A percentile compares a stretch with the other conserved stretches of the same genome.
These are phyloP conservation scores for Rheum nobile DNA, from an alignment of 148 eudicot genomes.

Conservation along the genomic window DNA sequence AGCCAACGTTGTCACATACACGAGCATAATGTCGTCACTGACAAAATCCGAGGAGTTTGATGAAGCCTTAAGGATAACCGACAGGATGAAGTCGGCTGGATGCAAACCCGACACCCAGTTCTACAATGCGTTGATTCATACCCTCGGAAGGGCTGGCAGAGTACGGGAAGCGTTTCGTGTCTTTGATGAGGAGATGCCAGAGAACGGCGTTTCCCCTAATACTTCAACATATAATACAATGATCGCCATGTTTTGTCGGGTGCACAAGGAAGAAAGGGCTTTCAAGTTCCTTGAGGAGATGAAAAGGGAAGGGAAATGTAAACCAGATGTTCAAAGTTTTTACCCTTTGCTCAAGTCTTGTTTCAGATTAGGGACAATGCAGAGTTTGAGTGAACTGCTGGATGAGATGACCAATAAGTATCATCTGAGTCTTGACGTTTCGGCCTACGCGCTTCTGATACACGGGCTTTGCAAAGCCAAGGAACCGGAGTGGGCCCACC, in stretches of 20 bases:
- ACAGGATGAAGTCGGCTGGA: slow-evolving; percentile 38
- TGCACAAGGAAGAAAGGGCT: slow-evolving; percentile 42
- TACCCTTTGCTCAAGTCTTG: slow-evolving; percentile 62
- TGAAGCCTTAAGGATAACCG: slow-evolving; percentile 50
- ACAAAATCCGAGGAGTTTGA: slow-evolving; percentile 44
- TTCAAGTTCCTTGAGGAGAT: slow-evolving; percentile 34
- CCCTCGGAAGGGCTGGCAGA: slow-evolving; percentile 53
- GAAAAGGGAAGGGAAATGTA: slow-evolving; percentile 36
- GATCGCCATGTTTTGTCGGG: slow-evolving; percentile 62
- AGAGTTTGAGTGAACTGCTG: slow-evolving; percentile 33
- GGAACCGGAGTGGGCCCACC: slow-evolving; percentile 50
- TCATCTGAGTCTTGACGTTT: slow-evolving; percentile 63
- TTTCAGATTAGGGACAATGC: slow-evolving; percentile 36
- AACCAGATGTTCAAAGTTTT: slow-evolving; percentile 69
- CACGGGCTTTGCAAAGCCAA: slow-evolving; percentile 68
- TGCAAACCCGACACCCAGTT: slow-evolving; percentile 63
- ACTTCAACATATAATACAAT: slow-evolving; percentile 73
- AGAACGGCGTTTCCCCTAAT: slow-evolving; percentile 34
- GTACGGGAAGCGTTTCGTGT: slow-evolving; percentile 43
- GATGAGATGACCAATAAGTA: slow-evolving; percentile 58
- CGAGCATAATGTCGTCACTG: slow-evolving; percentile 52
- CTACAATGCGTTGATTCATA: slow-evolving; percentile 65
- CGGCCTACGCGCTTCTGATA: slow-evolving; percentile 64
- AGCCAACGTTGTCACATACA: slow-evolving; percentile 79
- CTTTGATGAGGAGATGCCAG: slow-evolving; percentile 59